Base-by-base conservation (phyloP, 2,329 filamentous ascomycete species). In the Blastomyces silverae region DNA sequence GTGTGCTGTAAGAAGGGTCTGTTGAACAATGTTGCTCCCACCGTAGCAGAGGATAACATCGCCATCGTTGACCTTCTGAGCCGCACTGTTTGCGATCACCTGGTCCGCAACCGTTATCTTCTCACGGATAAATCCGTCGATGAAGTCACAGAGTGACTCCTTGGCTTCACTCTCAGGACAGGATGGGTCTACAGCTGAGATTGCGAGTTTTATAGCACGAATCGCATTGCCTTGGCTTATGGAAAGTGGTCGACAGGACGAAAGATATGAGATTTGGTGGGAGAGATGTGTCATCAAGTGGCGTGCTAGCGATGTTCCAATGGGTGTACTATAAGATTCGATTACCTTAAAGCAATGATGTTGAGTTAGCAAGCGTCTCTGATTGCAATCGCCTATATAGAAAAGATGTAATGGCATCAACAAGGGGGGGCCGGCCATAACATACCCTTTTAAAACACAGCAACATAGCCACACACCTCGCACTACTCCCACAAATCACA, bases 161-260 rank as follows among this genome's bases (percentile, higher is more conserved):
- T 96, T 97, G 34, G 92, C 92, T 59, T 90, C 87, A 25, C 85
- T 80, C 74, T 99, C 93, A 39, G 90, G 87, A 1, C 89, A 85
- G 70, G 92, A 89, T 52, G 93, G 91, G 71, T 97, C 92, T 65
- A 97, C 88, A 70, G 91, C 91, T 71, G 91, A 89, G 73, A 99
- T 93, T 72, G 91, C 87, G 59, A 96, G 86, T 81, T 99, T 99
- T 61, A 99, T 84, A 83, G 92, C 93, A 64, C 94, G 87, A 74
- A 99, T 96, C 46, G 92, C 92, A 76, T 97, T 99, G 66, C 94
- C 94, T 88, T 97, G 96, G 67, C 91, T 91, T 77, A 96, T 94
- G 69, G 91, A 95, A 79, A 99, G 90, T 44, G 94, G 92, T n/a
- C 94, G 88, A 73, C 92, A 97, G 70, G 91, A 91, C 66, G 91